Conservation (phyloP, 2,329 filamentous ascomycete species). For the Trichoderma lentiforme region DNA sequence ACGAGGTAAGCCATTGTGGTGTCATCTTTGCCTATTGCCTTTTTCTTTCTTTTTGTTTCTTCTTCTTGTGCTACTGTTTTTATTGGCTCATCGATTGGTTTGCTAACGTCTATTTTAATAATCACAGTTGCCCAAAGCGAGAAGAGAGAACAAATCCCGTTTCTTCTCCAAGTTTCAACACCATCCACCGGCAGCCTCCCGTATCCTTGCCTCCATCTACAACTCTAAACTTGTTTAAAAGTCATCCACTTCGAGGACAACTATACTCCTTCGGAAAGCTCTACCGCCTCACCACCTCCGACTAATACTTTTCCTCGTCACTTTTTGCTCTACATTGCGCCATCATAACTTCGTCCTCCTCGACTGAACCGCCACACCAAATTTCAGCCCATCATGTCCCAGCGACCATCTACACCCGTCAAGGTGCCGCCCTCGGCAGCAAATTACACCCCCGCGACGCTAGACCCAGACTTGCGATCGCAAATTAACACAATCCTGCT, state of each 20-base stretch:
- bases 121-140: neutral
- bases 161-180: neutral
- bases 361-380: neutral
- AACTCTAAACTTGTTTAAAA: neutral
- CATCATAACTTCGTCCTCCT: neutral
- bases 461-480: constrained; percentile 60
- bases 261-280: neutral
- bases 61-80: neutral
- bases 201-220: neutral
- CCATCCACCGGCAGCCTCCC: neutral
- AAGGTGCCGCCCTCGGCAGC: constrained; percentile 59
- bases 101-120: neutral
- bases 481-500: constrained; percentile 59
- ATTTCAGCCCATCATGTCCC: constrained; percentile 38
- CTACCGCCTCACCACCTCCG: neutral
- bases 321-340: neutral
- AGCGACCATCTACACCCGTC: constrained; percentile 52
- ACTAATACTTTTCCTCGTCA: neutral
- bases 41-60: neutral
- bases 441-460: constrained; percentile 57
- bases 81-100: neutral
- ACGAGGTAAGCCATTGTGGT: neutral
- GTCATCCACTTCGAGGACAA: neutral
- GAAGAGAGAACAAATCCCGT: neutral
- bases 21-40: neutral